Evolutionary conservation across 306 rosid species (phyloP).

Genomic region (Gillenia trifoliata): DNA sequence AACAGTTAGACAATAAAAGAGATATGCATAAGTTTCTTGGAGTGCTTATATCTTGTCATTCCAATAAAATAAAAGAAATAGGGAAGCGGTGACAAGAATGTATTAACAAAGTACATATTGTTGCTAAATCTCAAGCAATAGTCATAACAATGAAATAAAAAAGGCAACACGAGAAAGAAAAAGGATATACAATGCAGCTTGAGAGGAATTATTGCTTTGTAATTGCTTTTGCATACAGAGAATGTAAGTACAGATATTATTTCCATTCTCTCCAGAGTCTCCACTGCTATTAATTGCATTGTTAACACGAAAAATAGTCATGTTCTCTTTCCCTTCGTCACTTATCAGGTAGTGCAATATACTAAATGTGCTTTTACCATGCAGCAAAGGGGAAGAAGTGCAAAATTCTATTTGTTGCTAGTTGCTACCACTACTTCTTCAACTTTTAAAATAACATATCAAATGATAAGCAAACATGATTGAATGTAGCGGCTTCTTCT

Average conservation of each 20-base stretch:
- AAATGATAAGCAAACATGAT: not conserved
- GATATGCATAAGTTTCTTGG: conserved; percentile 8
- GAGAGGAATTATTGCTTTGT: not conserved
- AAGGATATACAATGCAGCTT: not conserved
- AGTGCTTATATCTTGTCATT: conserved; percentile 7
- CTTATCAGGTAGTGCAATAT: not conserved
- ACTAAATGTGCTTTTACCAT: not conserved
- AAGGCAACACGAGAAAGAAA: not conserved
- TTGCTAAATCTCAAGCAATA: not conserved
- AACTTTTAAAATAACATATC: not conserved
- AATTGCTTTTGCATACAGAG: not conserved
- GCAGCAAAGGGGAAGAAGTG: not conserved
- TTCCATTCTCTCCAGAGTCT: not conserved
- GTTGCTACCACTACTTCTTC: not conserved
- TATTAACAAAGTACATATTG: not conserved
- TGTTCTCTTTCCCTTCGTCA: not conserved
- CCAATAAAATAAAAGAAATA: not conserved
- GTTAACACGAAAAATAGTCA: not conserved
- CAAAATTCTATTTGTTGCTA: not conserved
- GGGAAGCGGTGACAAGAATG: not conserved
- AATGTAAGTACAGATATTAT: not conserved
- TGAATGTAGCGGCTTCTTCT: not conserved
- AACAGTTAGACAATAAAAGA: conserved; percentile 18
- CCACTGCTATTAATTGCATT: not conserved
- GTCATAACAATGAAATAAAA: not conserved